These are phyloP conservation scores for Calcarisporium arbuscula DNA, from an alignment of 2,329 filamentous ascomycete species.

Conservation along the genomic window DNA sequence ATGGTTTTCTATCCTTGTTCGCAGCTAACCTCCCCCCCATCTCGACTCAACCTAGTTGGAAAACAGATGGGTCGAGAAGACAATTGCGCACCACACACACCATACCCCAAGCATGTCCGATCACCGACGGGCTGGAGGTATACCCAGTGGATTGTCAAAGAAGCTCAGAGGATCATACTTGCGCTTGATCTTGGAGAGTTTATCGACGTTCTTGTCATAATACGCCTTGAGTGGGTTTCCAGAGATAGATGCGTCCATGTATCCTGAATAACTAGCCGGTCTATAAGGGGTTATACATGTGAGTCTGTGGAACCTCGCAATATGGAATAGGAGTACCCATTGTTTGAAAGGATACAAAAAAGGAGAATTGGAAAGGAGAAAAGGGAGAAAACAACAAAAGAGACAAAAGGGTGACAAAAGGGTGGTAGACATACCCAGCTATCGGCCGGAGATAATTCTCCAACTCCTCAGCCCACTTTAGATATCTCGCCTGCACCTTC, in stretches of 20 bases:
- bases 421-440: slow-evolving; percentile 2
- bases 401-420: not conserved
- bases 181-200: slow-evolving; percentile 8
- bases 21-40: too few species aligned
- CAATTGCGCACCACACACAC: not conserved
- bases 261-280: slow-evolving; percentile 11
- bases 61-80: slow-evolving; percentile 3
- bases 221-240: slow-evolving; percentile 9
- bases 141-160: slow-evolving; percentile 9
- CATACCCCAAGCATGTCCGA: not conserved
- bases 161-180: slow-evolving; percentile 9
- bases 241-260: slow-evolving; percentile 11
- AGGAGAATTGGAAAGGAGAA: too few species aligned
- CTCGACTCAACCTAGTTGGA: too few species aligned
- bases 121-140: slow-evolving; percentile 1
- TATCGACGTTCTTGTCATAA: slow-evolving; percentile 8
- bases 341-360: too few species aligned
- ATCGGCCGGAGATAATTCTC: slow-evolving; percentile 7
- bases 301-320: too few species aligned
- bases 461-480: slow-evolving; percentile 5
- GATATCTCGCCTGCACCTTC: slow-evolving; percentile 4
- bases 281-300: not conserved
- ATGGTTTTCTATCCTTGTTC: too few species aligned
- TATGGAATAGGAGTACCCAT: too few species aligned
- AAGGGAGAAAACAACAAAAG: too few species aligned